Evolutionary conservation across 768 basidiomycete species (phyloP), one percentile per base, ranked within the genome.

Genomic region (Cystofilobasidium ferigula): DNA sequence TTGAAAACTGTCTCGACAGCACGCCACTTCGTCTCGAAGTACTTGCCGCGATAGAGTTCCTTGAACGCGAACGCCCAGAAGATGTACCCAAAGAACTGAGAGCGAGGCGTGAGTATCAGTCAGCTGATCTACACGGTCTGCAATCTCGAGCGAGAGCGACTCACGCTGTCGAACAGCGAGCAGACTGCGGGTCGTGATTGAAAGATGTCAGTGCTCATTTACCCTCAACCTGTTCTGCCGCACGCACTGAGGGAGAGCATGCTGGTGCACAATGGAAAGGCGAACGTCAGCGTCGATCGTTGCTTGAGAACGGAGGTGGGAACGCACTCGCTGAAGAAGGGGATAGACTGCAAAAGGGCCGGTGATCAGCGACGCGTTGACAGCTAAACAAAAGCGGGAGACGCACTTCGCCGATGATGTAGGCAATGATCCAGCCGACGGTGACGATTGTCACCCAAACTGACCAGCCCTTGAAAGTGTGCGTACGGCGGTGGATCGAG

Each of bases 391-490:
- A 26, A 60, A 63, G 61, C 57, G 63, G 35, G 30, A 57, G 61
- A 35, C 64, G 32, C 45, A 70, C 28, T 24, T 62, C 64, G 47
- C 40, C 53, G 32, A 72, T 72, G 57, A 71, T 54, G 59, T 62
- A 72, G 0, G 18, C 40, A 2, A 61, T 32, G n/a, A 20, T 63
- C 71, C 71, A 72, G 9, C 61, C 63, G 42, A 48, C 54, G 24
- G 68, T 48, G 32, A 72, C 71, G 58, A 72, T 72, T 2, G 62
- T 47, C 28, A 64, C 42, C 71, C 71, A 72, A 14, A 69, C 63
- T 30, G 59, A 45, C 71, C 71, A 72, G 1, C 71, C 71, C 30
- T 65, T 67, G 56, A 66, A 57, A 14, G 71, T 72, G 43, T 72
- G 71, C 36, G 48, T 51, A 24, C 64, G 51, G 28, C 71, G 61